These are phyloP conservation scores for Coemansia aciculifera DNA, from an alignment of 192 early-diverging fungal species.

Conservation along the genomic window DNA sequence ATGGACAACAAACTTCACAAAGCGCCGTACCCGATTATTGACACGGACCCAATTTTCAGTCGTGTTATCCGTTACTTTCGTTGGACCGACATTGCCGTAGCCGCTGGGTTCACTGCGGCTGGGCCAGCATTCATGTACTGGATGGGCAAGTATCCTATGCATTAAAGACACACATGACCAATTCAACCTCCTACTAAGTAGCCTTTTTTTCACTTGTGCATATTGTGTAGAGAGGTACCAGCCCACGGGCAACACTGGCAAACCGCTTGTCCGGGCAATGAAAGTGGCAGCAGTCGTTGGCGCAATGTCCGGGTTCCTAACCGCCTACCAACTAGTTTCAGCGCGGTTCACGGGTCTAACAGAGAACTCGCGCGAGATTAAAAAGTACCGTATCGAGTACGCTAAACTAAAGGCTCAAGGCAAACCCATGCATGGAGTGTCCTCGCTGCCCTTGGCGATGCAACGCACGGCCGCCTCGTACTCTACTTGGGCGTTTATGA, in stretches of 20 bases:
- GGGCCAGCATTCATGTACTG: constrained; percentile 75
- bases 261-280: constrained; percentile 56
- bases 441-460: constrained; percentile 57
- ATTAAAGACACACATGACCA: neutral
- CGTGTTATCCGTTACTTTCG: constrained; percentile 91
- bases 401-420: constrained; percentile 62
- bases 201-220: neutral
- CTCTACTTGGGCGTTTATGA: constrained; percentile 67
- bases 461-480: constrained; percentile 65
- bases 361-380: constrained; percentile 83
- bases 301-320: constrained; percentile 74
- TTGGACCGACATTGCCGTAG: constrained; percentile 69
- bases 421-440: constrained; percentile 66
- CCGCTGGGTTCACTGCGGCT: constrained; percentile 61
- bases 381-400: constrained; percentile 67
- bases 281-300: constrained; percentile 57
- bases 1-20: constrained; percentile 31
- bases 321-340: constrained; percentile 63
- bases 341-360: constrained; percentile 90
- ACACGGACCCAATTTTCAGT: constrained; percentile 86
- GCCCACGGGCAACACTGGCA: constrained; percentile 52
- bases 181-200: neutral
- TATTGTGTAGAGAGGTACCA: constrained; percentile 54
- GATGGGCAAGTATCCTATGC: constrained; percentile 64
- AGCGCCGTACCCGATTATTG: constrained; percentile 80